Base-by-base conservation (phyloP, 2,329 filamentous ascomycete species). In the Calonectria hongkongensis region DNA sequence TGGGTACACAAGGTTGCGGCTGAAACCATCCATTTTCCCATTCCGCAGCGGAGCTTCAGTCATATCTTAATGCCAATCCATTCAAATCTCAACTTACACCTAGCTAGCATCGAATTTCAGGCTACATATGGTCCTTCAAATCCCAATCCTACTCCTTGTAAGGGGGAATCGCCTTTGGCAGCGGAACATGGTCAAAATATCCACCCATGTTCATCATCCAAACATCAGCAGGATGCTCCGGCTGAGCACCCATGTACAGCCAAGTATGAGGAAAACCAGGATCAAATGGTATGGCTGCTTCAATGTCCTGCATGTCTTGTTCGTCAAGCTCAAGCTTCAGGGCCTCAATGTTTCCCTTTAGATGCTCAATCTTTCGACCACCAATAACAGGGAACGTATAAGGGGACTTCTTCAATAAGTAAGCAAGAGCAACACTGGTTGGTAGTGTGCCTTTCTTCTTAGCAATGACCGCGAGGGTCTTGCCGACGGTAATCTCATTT, bases 331-430 rank as follows among this genome's bases (percentile, higher is more conserved):
- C 15, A 25, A 69, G 16, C n/a, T 33, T 50, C 8, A 69, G 56
- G 6, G 43, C 66, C 15, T 54, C 56, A 13, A 70, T 66, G 18
- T 70, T 65, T 2, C 45, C 43, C 21, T 64, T 30, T 8, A 63
- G 18, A 21, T 66, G 62, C 13, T 66, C 30, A 15, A 66, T 30
- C 48, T 60, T 66, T 33, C 66, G 36, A 18, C 66, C n/a, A 21
- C 66, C 70, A 7, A 50, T 28, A 21, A 69, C 70, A 30, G 63
- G 66, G 33, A 69, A 69, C 2, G 62, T 60, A 21, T 64, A 65
- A 21, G 67, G 39, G 3, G 50, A 50, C 16, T 73, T 60, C 18
- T 73, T 58, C 50, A 63, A 27, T 0, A 63, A 16, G 18, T 69
- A 69, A 13, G 66, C 66, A 28, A 69, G 45, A 13, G 66, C 56